Conservation (phyloP, 768 basidiomycete species). For the Pisolithus microcarpus region DNA sequence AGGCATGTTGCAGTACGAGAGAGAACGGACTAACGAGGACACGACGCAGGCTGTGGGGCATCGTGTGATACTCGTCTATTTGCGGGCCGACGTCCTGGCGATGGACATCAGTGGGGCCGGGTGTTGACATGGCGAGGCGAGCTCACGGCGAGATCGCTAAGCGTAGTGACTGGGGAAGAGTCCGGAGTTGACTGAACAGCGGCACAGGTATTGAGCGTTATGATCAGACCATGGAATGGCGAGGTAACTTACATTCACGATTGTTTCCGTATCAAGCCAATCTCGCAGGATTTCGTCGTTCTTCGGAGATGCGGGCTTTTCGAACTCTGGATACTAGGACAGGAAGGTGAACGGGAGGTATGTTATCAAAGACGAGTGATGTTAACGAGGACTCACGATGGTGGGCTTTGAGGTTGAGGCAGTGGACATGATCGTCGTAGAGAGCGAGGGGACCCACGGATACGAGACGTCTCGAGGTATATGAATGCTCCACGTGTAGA, state of each 20-base stretch:
- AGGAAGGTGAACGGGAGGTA: not conserved
- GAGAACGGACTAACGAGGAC: conserved; percentile 19
- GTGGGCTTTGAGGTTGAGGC: conserved; percentile 3
- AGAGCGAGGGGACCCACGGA: conserved; percentile 2
- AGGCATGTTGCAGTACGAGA: conserved; percentile 2
- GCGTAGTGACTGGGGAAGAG: conserved; percentile 16
- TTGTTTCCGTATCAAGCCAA: conserved; percentile 20
- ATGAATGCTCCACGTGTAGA: conserved; percentile 4
- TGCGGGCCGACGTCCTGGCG: conserved; percentile 24
- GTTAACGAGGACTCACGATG: conserved; percentile 2
- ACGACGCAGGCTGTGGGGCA: conserved; percentile 24
- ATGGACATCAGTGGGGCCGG: conserved; percentile 14
- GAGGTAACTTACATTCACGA: conserved; percentile 19
- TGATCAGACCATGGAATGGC: not conserved
- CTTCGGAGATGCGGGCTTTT: conserved; percentile 3
- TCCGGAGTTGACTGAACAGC: conserved; percentile 14
- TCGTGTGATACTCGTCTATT: conserved; percentile 21
- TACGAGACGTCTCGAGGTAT: conserved; percentile 3
- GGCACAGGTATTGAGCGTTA: not conserved
- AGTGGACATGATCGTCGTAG: conserved; percentile 5
- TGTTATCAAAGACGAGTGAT: too few relatives aligned
- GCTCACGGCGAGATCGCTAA: conserved; percentile 25
- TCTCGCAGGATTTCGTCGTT: conserved; percentile 13
- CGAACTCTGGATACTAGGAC: conserved; percentile 5
- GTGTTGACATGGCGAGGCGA: conserved; percentile 11